Percentiles rank a stretch among this genome's conserved stretches.
These are phyloP conservation scores for Mucor saturninus DNA, from an alignment of 371 early-diverging fungal species.

Conservation along the genomic window DNA sequence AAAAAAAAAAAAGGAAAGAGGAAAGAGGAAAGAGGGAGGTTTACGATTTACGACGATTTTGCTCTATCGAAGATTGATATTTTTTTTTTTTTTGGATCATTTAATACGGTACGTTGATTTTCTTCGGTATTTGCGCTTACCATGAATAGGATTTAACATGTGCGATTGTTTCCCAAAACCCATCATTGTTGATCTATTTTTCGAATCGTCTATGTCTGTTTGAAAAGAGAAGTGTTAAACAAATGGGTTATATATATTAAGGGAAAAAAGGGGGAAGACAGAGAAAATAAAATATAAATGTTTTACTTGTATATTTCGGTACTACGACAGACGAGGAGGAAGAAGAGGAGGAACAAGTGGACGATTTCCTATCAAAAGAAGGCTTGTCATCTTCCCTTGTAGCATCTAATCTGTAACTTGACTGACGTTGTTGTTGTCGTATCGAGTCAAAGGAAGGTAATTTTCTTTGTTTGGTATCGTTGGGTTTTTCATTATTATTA, in stretches of 20 bases:
- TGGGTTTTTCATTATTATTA: background rate
- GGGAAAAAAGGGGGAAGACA: background rate
- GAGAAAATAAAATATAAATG: background rate
- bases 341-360: conserved; percentile 8
- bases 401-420: conserved; percentile 12
- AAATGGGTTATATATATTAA: background rate
- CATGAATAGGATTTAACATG: conserved; percentile 33
- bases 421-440: conserved; percentile 17
- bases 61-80: background rate
- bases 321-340: background rate
- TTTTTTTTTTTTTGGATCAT: background rate
- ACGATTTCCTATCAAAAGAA: conserved; percentile 9
- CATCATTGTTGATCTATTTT: conserved; percentile 31
- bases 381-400: background rate
- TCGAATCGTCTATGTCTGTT: background rate
- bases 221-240: background rate
- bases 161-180: conserved; percentile 39
- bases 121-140: conserved; percentile 24
- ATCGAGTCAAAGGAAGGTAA: conserved; percentile 21
- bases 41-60: background rate
- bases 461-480: conserved; percentile 21
- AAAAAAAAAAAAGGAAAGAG: background rate
- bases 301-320: background rate
- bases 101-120: conserved; percentile 17
- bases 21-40: background rate